phyloP scores from a whole-genome alignment of 192 early-diverging fungal genomes.

The Anaeromyces robustus region DNA sequence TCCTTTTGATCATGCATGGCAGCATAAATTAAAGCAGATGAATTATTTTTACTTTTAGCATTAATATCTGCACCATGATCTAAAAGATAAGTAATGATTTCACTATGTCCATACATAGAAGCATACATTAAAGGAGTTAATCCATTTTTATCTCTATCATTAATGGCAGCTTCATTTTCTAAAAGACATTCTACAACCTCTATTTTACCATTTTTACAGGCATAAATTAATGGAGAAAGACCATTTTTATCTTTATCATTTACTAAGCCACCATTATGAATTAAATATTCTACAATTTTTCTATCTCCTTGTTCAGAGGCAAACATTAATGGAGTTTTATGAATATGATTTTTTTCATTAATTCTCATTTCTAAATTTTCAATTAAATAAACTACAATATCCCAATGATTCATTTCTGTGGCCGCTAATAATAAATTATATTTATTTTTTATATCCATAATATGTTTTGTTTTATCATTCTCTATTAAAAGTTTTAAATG shows the following conservation, averaged over 20 bases:
- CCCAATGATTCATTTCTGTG: not conserved
- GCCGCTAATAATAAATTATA: not conserved
- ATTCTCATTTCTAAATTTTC: not conserved
- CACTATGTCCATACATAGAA: not conserved
- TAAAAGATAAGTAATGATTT: not conserved
- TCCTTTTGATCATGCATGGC: not conserved
- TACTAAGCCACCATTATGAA: not conserved
- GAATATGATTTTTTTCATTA: not conserved
- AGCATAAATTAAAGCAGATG: not conserved
- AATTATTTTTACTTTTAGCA: not conserved
- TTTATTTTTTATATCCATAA: not conserved
- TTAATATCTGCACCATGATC: not conserved
- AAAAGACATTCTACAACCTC: not conserved
- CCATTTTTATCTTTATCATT: not conserved
- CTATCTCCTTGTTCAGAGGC: not conserved
- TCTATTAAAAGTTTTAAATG: not conserved
- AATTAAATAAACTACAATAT: not conserved
- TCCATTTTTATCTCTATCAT: not conserved
- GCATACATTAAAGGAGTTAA: not conserved
- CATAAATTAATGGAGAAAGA: not conserved
- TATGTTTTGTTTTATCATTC: not conserved
- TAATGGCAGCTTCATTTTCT: not conserved
- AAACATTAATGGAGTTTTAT: not conserved
- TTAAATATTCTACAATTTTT: not conserved
- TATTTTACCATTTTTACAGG: not conserved